Conservation (phyloP, 352 stramenopile species). For the Phytophthora pluvialis region DNA sequence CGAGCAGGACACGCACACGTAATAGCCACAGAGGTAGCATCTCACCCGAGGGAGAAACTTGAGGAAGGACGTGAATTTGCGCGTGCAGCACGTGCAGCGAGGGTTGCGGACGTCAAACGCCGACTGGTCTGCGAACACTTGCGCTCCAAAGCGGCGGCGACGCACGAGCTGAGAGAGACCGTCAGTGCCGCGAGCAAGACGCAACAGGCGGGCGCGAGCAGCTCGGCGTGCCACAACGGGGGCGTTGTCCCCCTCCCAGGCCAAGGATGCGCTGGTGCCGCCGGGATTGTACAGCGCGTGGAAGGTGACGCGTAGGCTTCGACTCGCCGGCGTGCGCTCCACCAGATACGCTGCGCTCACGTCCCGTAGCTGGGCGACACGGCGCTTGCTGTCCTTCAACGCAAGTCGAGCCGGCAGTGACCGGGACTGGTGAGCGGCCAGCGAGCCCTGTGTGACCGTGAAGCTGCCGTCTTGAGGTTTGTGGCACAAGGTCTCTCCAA, state of each 20-base stretch:
- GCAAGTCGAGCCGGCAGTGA: slow-evolving; percentile 24
- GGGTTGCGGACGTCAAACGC: slow-evolving; percentile 35
- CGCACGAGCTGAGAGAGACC: slow-evolving; percentile 34
- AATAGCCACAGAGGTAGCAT: slow-evolving; percentile 42
- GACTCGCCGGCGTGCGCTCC: slow-evolving; percentile 30
- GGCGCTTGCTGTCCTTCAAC: slow-evolving; percentile 12
- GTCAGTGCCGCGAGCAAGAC: slow-evolving; percentile 26
- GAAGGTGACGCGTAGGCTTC: slow-evolving; percentile 44
- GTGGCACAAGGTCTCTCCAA: slow-evolving; percentile 35
- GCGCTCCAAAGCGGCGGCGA: slow-evolving; percentile 37
- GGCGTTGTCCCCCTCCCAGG: neutral
- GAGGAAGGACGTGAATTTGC: slow-evolving; percentile 9
- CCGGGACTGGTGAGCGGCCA: slow-evolving; percentile 8
- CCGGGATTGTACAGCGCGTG: slow-evolving; percentile 32
- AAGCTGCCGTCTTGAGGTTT: slow-evolving; percentile 25
- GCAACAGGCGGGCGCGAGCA: slow-evolving; percentile 19
- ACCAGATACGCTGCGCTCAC: slow-evolving; percentile 42
- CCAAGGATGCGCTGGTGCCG: no score
- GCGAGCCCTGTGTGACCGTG: slow-evolving; percentile 29
- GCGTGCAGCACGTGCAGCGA: slow-evolving; percentile 44
- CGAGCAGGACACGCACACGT: slow-evolving; percentile 35
- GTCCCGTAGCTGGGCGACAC: slow-evolving; percentile 46
- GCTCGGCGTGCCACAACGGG: slow-evolving; percentile 10
- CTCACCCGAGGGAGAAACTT: slow-evolving; percentile 16
- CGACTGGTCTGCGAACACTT: slow-evolving; percentile 39